Evolutionary conservation across 495 filamentous ascomycete species (phyloP).

Genomic region (Trichoderma orchidacearum): DNA sequence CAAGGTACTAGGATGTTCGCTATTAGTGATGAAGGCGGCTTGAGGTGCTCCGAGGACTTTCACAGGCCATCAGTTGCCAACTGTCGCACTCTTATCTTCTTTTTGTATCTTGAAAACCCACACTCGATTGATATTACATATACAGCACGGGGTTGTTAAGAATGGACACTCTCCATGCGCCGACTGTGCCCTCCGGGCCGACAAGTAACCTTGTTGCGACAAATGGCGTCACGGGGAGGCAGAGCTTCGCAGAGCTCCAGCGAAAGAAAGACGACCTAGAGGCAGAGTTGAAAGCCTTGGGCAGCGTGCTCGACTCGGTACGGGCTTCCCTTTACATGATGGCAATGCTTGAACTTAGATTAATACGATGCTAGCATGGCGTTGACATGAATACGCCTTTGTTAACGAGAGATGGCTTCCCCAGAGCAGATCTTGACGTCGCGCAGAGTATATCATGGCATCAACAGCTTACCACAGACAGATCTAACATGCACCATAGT

Average conservation of each 20-base stretch:
- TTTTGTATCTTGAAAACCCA: too few species aligned
- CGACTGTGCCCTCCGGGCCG: conserved; percentile 61
- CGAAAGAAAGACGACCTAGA: conserved; percentile 70
- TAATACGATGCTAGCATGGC: conserved; percentile 48
- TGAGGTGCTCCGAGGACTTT: too few species aligned
- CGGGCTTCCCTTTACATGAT: conserved; percentile 13
- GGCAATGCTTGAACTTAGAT: not conserved
- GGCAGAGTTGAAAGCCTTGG: conserved; percentile 68
- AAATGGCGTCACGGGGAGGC: conserved; percentile 41
- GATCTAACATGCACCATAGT: conserved; percentile 36
- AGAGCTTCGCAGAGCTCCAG: conserved; percentile 45
- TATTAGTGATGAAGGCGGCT: not conserved
- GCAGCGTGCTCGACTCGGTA: conserved; percentile 79
- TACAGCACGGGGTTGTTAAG: conserved; percentile 13
- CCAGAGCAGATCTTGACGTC: conserved; percentile 86
- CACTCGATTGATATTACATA: not conserved
- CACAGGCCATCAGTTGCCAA: too few species aligned
- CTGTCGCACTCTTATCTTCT: too few species aligned
- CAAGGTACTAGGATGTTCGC: not conserved
- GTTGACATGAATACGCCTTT: conserved; percentile 86
- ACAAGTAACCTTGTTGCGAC: conserved; percentile 35
- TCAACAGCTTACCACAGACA: not conserved
- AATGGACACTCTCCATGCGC: conserved; percentile 65
- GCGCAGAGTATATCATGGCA: conserved; percentile 56
- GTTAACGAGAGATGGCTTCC: conserved; percentile 85